A percentile compares a stretch with the other conserved stretches of the same genome.
phyloP scores from a whole-genome alignment of 129 eudicot species.

The Cynara cardunculus region DNA sequence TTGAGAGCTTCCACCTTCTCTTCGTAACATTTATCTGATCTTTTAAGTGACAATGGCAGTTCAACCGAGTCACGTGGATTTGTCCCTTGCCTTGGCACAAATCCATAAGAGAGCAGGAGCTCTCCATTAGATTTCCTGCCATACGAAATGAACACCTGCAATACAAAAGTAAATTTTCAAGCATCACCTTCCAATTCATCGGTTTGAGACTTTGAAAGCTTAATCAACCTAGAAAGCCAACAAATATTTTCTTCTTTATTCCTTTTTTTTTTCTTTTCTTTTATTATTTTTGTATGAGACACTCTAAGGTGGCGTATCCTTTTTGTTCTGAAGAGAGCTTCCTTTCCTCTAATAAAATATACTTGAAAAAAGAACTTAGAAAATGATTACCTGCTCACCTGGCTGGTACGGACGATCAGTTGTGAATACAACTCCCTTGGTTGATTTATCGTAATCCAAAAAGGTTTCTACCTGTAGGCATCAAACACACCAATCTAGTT shows the following conservation, averaged over 20 bases:
- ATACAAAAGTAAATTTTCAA: neutral
- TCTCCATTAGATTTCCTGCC: conserved; percentile 97
- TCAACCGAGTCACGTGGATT: conserved; percentile 89
- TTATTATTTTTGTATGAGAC: neutral
- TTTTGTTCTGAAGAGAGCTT: neutral
- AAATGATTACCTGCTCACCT: conserved; percentile 97
- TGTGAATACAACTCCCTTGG: conserved; percentile 90
- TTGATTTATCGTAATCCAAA: conserved; percentile 85
- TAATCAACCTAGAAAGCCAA: neutral
- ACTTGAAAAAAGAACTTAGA: neutral
- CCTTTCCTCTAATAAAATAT: neutral
- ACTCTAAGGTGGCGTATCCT: neutral
- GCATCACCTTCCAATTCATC: neutral
- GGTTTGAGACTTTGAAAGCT: neutral
- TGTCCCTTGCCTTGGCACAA: conserved; percentile 93
- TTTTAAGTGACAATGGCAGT: conserved; percentile 57
- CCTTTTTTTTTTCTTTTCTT: neutral
- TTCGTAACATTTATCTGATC: conserved; percentile 72
- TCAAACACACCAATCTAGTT: conserved; percentile 13
- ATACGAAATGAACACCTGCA: conserved; percentile 89
- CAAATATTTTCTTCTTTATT: neutral
- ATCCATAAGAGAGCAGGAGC: conserved; percentile 91
- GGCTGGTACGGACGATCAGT: conserved; percentile 95
- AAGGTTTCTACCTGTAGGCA: conserved; percentile 75
- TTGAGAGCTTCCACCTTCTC: conserved; percentile 67